Base-by-base conservation (phyloP, 2,329 filamentous ascomycete genomes). In the Sphaerostilbella broomeana region DNA sequence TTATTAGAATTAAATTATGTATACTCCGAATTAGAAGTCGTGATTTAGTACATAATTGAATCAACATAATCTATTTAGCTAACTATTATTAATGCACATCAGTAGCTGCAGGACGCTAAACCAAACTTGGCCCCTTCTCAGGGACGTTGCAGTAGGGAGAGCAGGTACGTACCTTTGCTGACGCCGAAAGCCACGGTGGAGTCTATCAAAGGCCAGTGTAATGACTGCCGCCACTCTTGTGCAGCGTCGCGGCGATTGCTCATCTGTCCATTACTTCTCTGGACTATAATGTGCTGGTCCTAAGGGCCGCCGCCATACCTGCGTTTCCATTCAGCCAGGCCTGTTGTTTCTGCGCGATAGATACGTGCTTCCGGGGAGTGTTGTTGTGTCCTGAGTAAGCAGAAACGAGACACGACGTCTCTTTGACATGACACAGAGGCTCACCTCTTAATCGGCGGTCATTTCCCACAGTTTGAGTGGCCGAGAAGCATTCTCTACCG, bases 381-480 rank as follows among this genome's bases (percentile, higher is more conserved):
- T 31, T 11, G 36, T 13, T 10, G 25, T 16, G 11, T 28, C 19
- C 26, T 20, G 34, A 16, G 16, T 18, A 31, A 19, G 28, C 28
- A 31, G 42, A 32, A 34, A 20, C 32, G 28, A 33, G 32, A 10
- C 25, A 26, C 27, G 9, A 25, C 18, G 29, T 20, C 16, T 35
- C 31, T 48, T 40, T 45, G 45, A 44, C 42, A 48, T 47, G 40
- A 47, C 42, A 46, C 34, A 44, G 32, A 24, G 37, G 28, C 42
- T 33, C 36, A 27, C 18, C 32, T 37, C 37, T 25, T 30, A 9
- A 20, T 26, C 41, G 7, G n/a, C 22, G 28, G 40, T 34, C 24
- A 30, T 17, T 22, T 27, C 13, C 18, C 35, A 18, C 24, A 22
- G 13, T 16, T 42, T 35, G 30, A 26, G 26, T 33, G 17, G 15